These are phyloP conservation scores for Rhinocladiella similis DNA, from an alignment of 2,329 filamentous ascomycete species.

Conservation along the genomic window DNA sequence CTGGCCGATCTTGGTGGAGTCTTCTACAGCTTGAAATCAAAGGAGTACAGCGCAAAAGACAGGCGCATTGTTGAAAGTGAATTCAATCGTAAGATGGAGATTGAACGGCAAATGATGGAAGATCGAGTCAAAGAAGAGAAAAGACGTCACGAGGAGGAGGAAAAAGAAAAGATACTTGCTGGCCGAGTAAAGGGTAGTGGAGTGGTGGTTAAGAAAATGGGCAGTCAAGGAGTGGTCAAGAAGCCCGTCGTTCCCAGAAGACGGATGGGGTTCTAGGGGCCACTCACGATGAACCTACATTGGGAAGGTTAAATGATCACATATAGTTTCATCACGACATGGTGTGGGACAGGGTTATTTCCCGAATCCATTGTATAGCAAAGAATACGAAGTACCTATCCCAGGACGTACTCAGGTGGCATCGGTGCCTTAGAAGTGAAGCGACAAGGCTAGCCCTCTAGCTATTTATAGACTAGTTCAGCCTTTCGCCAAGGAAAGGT, in stretches of 20 bases:
- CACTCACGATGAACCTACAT: no score
- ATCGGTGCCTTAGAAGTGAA: not conserved
- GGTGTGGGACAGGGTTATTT: no score
- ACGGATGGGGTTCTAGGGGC: conserved; percentile 27
- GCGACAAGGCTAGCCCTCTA: not conserved
- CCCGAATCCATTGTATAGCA: no score
- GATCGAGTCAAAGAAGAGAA: conserved; percentile 81
- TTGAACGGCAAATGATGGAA: conserved; percentile 86
- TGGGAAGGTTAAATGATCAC: no score
- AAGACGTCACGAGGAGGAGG: conserved; percentile 43
- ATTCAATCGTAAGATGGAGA: conserved; percentile 90
- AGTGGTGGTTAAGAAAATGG: conserved; percentile 29
- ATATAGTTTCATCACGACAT: no score
- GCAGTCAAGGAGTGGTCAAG: conserved; percentile 31
- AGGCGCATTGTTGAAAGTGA: conserved; percentile 86
- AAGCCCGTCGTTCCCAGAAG: conserved; percentile 27
- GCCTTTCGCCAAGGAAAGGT: not conserved
- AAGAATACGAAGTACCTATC: no score
- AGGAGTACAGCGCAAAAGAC: conserved; percentile 86
- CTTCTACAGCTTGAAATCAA: conserved; percentile 97
- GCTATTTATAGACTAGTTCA: not conserved
- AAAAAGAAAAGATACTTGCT: conserved; percentile 34
- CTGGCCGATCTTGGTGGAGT: conserved; percentile 93
- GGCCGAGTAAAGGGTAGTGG: conserved; percentile 20
- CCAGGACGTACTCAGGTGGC: no score